Conservation (phyloP, 371 early-diverging fungal species). For the Chytridium lagenaria region DNA sequence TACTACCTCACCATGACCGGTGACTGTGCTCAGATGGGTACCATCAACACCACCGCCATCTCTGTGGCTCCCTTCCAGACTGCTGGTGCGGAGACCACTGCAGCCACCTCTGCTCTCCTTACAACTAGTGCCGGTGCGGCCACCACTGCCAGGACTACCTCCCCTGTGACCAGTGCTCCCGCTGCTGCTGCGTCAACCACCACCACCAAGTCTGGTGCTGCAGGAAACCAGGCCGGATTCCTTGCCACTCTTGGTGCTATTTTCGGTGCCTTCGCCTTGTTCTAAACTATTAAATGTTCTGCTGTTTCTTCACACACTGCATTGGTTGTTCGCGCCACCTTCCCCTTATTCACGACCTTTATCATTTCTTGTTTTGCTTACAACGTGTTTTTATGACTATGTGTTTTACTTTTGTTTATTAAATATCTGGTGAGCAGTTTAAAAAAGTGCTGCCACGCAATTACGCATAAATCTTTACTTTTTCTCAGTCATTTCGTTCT, state of each 20-base stretch:
- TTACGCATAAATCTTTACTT: too few relatives aligned
- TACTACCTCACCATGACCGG: slow-evolving; percentile 12
- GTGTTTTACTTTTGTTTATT: too few relatives aligned
- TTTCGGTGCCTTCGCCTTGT: slow-evolving; percentile 5
- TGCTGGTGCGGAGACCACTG: not conserved
- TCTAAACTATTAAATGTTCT: too few relatives aligned
- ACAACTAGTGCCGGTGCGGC: not conserved
- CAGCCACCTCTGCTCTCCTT: not conserved
- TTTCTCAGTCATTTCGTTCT: too few relatives aligned
- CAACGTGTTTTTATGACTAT: too few relatives aligned
- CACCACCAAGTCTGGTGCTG: not conserved
- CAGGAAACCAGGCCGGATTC: not conserved
- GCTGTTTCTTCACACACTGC: too few relatives aligned
- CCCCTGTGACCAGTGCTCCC: not conserved
- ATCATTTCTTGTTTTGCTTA: too few relatives aligned
- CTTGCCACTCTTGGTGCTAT: slow-evolving; percentile 8
- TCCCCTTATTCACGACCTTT: too few relatives aligned
- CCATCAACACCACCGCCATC: slow-evolving; percentile 9
- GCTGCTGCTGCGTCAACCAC: not conserved
- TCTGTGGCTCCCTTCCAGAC: not conserved
- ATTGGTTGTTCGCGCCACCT: too few relatives aligned
- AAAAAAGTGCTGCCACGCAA: too few relatives aligned
- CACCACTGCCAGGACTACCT: not conserved
- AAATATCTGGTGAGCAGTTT: too few relatives aligned
- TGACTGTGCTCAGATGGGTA: not conserved